Evolutionary conservation across 2,329 filamentous ascomycete species (phyloP).

Genomic region (Hypoxylon sp.): DNA sequence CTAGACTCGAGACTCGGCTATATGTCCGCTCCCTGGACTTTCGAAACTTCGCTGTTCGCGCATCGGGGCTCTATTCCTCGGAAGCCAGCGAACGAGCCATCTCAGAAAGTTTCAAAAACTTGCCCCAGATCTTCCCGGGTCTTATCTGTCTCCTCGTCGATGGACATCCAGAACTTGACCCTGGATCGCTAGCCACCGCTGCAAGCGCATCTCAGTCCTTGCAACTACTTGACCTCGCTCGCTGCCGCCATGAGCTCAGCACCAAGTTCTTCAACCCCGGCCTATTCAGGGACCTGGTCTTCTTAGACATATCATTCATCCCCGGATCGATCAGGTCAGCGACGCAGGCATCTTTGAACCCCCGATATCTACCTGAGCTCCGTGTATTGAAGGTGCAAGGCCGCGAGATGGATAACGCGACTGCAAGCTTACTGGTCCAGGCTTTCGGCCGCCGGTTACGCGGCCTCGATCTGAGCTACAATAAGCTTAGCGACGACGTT

Average conservation of each 20-base stretch:
- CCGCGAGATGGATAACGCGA: slow-evolving; percentile 59
- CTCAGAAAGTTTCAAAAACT: slow-evolving; percentile 55
- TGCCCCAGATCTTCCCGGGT: slow-evolving; percentile 57
- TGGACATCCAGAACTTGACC: slow-evolving; percentile 59
- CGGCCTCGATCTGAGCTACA: slow-evolving; percentile 67
- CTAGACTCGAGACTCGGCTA: slow-evolving; percentile 55
- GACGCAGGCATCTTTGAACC: slow-evolving; percentile 50
- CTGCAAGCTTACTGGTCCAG: slow-evolving; percentile 52
- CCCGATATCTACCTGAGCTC: slow-evolving; percentile 57
- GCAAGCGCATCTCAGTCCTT: slow-evolving; percentile 41
- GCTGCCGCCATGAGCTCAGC: slow-evolving; percentile 56
- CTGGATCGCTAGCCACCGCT: slow-evolving; percentile 51
- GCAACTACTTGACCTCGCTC: slow-evolving; percentile 60
- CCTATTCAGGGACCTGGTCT: slow-evolving; percentile 58
- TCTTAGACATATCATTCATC: slow-evolving; percentile 65
- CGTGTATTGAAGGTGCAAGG: slow-evolving; percentile 64
- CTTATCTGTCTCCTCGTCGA: slow-evolving; percentile 62
- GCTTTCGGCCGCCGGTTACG: slow-evolving; percentile 59
- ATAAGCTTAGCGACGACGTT: slow-evolving; percentile 62
- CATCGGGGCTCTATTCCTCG: slow-evolving; percentile 57
- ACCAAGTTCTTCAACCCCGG: slow-evolving; percentile 54
- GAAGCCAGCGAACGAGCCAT: slow-evolving; percentile 54
- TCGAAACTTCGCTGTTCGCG: slow-evolving; percentile 55
- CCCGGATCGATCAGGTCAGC: slow-evolving; percentile 58
- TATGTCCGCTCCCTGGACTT: slow-evolving; percentile 63